Conservation (phyloP, 495 filamentous ascomycete species). For the Trichoderma asperelloides region DNA sequence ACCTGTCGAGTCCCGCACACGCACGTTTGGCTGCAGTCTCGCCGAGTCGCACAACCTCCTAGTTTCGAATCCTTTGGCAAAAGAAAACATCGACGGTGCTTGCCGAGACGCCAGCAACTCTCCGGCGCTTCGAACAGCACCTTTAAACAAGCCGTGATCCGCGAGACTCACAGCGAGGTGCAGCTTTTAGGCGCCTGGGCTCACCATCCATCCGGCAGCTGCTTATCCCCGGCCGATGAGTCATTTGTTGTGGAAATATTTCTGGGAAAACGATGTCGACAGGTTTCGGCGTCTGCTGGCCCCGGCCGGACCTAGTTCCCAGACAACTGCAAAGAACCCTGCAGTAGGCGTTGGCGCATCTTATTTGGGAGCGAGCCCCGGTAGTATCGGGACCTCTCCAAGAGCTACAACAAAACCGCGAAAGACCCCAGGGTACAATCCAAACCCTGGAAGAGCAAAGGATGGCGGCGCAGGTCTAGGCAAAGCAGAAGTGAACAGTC, state of each 20-base stretch:
- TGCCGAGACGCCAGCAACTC: conserved; percentile 13
- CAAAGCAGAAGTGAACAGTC: conserved; percentile 68
- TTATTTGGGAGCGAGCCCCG: conserved; percentile 16
- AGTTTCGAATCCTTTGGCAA: neutral
- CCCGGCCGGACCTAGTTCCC: conserved; percentile 46
- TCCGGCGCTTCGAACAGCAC: conserved; percentile 38
- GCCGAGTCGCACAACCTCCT: neutral
- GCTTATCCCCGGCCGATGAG: conserved; percentile 66
- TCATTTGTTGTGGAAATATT: conserved; percentile 90
- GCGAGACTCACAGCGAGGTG: conserved; percentile 79
- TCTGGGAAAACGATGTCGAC: conserved; percentile 92
- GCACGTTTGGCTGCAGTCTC: neutral
- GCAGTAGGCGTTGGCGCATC: conserved; percentile 20
- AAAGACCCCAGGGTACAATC: conserved; percentile 30
- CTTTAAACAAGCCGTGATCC: conserved; percentile 85
- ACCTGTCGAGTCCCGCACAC: neutral
- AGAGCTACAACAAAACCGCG: conserved; percentile 34
- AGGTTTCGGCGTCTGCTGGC: conserved; percentile 76
- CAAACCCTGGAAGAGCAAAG: conserved; percentile 19
- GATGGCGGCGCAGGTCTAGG: conserved; percentile 38
- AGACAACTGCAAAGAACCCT: conserved; percentile 35
- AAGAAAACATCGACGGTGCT: neutral
- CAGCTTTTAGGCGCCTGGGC: conserved; percentile 51
- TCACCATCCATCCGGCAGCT: conserved; percentile 19
- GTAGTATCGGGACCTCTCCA: conserved; percentile 35